Evolutionary conservation across 2,329 filamentous ascomycete species (phyloP), one percentile per base, ranked within the genome.

Genomic region (Aureobasidium lini): DNA sequence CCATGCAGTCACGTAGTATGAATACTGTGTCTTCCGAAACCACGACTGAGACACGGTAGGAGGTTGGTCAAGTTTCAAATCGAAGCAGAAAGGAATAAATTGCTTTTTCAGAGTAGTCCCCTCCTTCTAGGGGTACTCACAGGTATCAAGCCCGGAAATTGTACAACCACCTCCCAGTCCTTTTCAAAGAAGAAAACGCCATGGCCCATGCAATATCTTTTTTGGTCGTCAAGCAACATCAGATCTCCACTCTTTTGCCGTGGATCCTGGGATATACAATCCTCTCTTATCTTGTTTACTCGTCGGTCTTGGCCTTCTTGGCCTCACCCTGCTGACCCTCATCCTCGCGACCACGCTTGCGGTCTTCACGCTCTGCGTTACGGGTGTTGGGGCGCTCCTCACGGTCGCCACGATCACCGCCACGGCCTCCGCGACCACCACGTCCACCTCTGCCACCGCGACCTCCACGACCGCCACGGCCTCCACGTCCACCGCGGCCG

Each of bases 281-380:
- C 37, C 5, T 53, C 23, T 42, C 23, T 42, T 6, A 9, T 40
- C 47, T 11, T 4, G 13, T 42, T 42, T 64, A 62, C 54, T 60
- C 58, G 18, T 62, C 60, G 10, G 54, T 60, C 61, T 63, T 65
- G 34, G 56, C 47, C 62, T 65, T 65, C 62, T 66, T 66, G 42
- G 44, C 57, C 56, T 66, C 64, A 43, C 46, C 47, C 62, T 60
- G 34, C 63, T 63, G 44, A n/a, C 53, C 43, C 13, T 42, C 50
- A n/a, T 59, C 61, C 32, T 44, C 49, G 15, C 48, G 52, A 2
- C 18, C 59, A 16, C 57, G 44, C 60, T 63, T 60, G 28, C 52
- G 47, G 32, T 65, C 61, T 15, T 44, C 47, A 11, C 48, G 53
- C 37, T 63, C 63, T 43, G 62, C 44, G 42, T 57, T 61, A 16